phyloP scores from a whole-genome alignment of 768 basidiomycete genomes.

The Goffeauzyma gilvescens region DNA sequence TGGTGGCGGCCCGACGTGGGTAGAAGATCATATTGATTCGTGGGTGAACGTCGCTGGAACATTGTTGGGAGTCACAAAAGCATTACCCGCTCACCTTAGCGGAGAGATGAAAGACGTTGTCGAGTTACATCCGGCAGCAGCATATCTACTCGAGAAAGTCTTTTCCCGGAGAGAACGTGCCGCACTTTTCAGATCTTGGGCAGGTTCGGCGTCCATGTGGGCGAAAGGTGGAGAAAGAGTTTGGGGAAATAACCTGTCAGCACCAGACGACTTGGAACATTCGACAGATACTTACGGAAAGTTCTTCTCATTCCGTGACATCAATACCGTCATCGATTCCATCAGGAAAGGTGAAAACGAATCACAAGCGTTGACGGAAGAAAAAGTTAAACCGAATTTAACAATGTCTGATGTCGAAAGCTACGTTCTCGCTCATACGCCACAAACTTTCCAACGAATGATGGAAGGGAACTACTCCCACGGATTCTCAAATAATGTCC shows the following conservation, averaged over 20 bases:
- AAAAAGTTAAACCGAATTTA: slow-evolving; percentile 41
- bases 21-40: slow-evolving; percentile 78
- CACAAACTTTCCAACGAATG: slow-evolving; percentile 32
- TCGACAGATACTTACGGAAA: slow-evolving; percentile 48
- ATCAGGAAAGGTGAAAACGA: not conserved
- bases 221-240: slow-evolving; percentile 58
- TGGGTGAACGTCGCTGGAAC: slow-evolving; percentile 73
- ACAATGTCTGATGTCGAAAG: slow-evolving; percentile 52
- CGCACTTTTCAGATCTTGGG: slow-evolving; percentile 82
- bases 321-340: slow-evolving; percentile 3
- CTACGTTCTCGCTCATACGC: slow-evolving; percentile 71
- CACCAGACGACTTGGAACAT: slow-evolving; percentile 55
- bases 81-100: slow-evolving; percentile 82
- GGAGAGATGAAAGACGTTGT: slow-evolving; percentile 87
- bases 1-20: slow-evolving; percentile 65
- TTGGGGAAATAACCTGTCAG: slow-evolving; percentile 58
- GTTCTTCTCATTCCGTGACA: slow-evolving; percentile 59
- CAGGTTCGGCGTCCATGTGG: slow-evolving; percentile 84
- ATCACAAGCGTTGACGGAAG: slow-evolving; percentile 9
- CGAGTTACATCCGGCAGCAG: slow-evolving; percentile 27
- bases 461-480: slow-evolving; percentile 59
- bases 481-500: slow-evolving; percentile 8
- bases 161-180: slow-evolving; percentile 80
- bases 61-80: slow-evolving; percentile 63
- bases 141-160: slow-evolving; percentile 38